Evolutionary conservation across 1,284 basidiomycete genomes (phyloP).

Genomic region (Agroathelia rolfsii): DNA sequence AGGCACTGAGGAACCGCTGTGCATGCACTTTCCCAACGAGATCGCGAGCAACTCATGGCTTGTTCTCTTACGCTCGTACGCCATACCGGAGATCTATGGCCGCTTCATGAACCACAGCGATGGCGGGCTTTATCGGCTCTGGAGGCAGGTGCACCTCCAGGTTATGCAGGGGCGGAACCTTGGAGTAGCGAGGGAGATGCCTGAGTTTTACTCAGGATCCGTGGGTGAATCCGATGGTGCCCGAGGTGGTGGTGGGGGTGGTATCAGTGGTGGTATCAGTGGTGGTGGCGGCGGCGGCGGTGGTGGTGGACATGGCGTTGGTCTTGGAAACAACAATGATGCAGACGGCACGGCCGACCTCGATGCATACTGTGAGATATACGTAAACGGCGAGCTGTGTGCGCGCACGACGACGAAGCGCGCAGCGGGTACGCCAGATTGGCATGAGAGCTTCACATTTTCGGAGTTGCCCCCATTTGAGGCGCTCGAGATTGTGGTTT

Average conservation of each 20-base stretch:
- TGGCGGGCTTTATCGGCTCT: slow-evolving; percentile 74
- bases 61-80: slow-evolving; percentile 64
- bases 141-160: slow-evolving; percentile 67
- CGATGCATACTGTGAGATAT: slow-evolving; percentile 63
- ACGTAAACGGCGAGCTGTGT: slow-evolving; percentile 50
- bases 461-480: slow-evolving; percentile 65
- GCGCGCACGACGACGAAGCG: slow-evolving; percentile 67
- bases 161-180: slow-evolving; percentile 63
- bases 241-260: too few species aligned
- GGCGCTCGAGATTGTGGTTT: slow-evolving; percentile 51
- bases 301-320: too few species aligned
- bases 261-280: too few species aligned
- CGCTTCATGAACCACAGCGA: slow-evolving; percentile 43
- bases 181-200: too few species aligned
- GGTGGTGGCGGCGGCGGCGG: too few species aligned
- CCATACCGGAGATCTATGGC: slow-evolving; percentile 69
- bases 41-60: slow-evolving; percentile 63
- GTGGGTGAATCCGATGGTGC: neutral
- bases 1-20: slow-evolving; percentile 52
- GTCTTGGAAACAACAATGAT: slow-evolving; percentile 10
- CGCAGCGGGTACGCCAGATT: slow-evolving; percentile 53
- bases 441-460: slow-evolving; percentile 72
- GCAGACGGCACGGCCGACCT: slow-evolving; percentile 50
- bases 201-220: neutral
- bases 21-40: slow-evolving; percentile 52